Evolutionary conservation across 1,139 yeast species (phyloP), one percentile per base, ranked within the genome.

Genomic region (Saccharomyces uvarum): DNA sequence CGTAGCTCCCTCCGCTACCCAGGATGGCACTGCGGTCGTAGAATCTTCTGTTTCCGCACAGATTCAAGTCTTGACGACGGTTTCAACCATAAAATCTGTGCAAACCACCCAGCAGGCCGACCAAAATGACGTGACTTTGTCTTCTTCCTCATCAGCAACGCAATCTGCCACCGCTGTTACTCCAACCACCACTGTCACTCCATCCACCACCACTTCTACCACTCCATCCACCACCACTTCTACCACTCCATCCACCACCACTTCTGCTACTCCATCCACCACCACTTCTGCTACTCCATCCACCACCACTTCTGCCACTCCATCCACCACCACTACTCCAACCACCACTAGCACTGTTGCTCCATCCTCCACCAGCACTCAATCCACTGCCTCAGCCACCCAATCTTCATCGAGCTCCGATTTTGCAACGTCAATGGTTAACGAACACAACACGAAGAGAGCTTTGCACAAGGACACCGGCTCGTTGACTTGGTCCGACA

Each of bases 401-500:
- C 38, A 63, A 14, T 29, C 67, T 2, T 31, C 67, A 3, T 51
- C 65, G 24, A 48, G 63, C 44, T 49, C 70, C 11, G 63, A 69
- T 13, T 60, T 66, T 53, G 76, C 68, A 32, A 75, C 73, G 46
- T 76, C 77, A 3, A 73, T 82, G 53, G 71, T 83, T 57, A 67
- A 63, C 46, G 82, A 73, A 52, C 85, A 81, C 69, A 83, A 83
- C 67, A 61, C 51, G 9, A 75, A 78, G 69, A 74, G 87, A 74
- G 80, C 79, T 26, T 72, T 76, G 55, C 86, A 82, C 61, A 78
- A 78, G 41, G 78, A 82, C 49, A 89, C 77, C 27, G 76, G 70
- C 47, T 63, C 69, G 28, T 70, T 83, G 55, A 58, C 66, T 2
- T 83, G 86, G 86, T 74, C 77, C 63, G 63, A 72, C 21, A 68